Evolutionary conservation across 2,329 filamentous ascomycete species (phyloP).

Genomic region (Ophiostoma perfectum): DNA sequence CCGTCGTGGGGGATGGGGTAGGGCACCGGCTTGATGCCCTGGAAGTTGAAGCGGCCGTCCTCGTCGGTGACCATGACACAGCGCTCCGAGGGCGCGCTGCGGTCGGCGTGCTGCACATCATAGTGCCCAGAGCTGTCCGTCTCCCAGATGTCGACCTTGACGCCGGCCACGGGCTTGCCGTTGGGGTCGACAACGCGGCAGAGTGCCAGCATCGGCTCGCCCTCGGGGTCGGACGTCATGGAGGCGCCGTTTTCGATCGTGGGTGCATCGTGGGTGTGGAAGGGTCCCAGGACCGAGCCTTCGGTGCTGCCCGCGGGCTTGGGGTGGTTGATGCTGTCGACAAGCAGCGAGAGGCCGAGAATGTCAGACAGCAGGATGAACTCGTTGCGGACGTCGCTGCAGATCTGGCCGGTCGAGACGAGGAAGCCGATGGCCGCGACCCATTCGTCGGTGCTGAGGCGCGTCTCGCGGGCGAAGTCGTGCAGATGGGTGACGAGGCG

Average conservation of each 20-base stretch:
- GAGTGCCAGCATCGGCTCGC: constrained; percentile 65
- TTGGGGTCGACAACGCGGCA: constrained; percentile 63
- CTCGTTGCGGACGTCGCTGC: constrained; percentile 68
- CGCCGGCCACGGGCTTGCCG: constrained; percentile 58
- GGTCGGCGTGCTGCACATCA: constrained; percentile 68
- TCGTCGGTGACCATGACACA: constrained; percentile 60
- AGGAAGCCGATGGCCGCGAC: constrained; percentile 68
- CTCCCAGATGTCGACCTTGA: constrained; percentile 79
- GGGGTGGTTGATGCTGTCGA: constrained; percentile 79
- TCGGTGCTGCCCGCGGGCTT: constrained; percentile 66
- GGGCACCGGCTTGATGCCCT: constrained; percentile 74
- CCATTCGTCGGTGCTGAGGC: constrained; percentile 73
- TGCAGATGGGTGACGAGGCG: constrained; percentile 71
- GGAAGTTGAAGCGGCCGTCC: constrained; percentile 77
- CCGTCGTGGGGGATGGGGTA: constrained; percentile 84
- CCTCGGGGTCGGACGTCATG: constrained; percentile 64
- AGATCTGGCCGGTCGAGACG: constrained; percentile 66
- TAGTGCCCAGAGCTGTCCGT: constrained; percentile 76
- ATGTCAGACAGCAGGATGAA: constrained; percentile 79
- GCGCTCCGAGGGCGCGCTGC: constrained; percentile 62
- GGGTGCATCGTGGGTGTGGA: constrained; percentile 74
- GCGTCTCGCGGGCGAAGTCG: constrained; percentile 74
- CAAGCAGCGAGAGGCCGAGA: constrained; percentile 70
- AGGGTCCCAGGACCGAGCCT: constrained; percentile 74
- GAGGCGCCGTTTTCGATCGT: constrained; percentile 48